A percentile compares a stretch with the other conserved stretches of the same genome.
Evolutionary conservation across 257 asterid species (phyloP).

Genomic region (Salvia hispanica): DNA sequence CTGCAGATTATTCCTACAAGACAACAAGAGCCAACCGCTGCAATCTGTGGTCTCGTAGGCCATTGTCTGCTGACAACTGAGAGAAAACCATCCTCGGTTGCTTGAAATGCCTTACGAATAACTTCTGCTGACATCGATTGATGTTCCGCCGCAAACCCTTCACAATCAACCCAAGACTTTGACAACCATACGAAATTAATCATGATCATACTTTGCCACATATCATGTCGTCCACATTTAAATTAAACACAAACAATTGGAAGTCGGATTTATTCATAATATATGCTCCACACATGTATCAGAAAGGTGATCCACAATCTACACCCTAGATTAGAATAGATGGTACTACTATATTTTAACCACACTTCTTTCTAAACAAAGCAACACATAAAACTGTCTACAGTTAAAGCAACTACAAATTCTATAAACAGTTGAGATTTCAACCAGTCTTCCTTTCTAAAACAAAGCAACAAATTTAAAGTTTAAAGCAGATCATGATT

Average conservation of each 20-base stretch:
- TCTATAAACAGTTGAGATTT: background rate
- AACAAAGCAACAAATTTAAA: constrained; percentile 12
- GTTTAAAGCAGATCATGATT: background rate
- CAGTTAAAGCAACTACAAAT: background rate
- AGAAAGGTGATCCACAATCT: background rate
- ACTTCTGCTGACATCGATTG: constrained; percentile 65
- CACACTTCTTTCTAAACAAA: background rate
- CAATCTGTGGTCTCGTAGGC: constrained; percentile 67
- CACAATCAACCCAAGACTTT: constrained; percentile 13
- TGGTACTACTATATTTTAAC: background rate
- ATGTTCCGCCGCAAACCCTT: constrained; percentile 63
- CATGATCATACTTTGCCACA: background rate
- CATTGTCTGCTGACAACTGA: constrained; percentile 63
- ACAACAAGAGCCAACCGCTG: constrained; percentile 89
- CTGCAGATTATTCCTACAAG: constrained; percentile 71
- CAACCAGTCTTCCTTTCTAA: background rate
- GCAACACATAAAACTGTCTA: constrained; percentile 10
- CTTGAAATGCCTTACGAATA: constrained; percentile 64
- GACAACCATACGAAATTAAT: background rate
- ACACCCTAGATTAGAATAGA: background rate
- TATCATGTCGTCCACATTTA: background rate
- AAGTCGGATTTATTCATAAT: background rate
- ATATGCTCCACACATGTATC: constrained; percentile 6
- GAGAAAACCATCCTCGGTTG: constrained; percentile 66
- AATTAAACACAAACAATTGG: background rate